phyloP scores from a whole-genome alignment of 345 rosid genomes.

The Gossypium longicalyx region DNA sequence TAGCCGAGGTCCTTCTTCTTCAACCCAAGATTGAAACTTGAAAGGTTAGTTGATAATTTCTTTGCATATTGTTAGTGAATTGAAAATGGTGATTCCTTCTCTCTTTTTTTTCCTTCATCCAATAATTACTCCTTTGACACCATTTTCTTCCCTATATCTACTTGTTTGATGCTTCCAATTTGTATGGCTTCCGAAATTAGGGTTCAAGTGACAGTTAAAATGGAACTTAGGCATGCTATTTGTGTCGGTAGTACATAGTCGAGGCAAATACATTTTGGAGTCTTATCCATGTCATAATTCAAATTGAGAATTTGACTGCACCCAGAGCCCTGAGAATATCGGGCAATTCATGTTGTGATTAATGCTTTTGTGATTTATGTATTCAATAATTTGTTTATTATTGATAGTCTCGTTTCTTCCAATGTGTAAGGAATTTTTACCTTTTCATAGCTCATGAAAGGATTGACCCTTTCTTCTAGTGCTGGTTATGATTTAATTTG shows the following conservation, averaged over 20 bases:
- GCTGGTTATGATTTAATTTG: not conserved
- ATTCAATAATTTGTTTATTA: not conserved
- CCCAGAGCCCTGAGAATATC: not conserved
- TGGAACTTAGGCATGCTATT: not conserved
- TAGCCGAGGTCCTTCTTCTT: slow-evolving; percentile 3
- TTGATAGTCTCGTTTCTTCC: not conserved
- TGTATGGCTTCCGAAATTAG: not conserved
- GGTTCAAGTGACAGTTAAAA: not conserved
- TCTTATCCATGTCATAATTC: not conserved
- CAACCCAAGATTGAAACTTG: slow-evolving; percentile 8
- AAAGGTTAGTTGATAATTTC: slow-evolving; percentile 19
- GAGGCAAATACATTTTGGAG: not conserved
- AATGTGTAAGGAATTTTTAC: not conserved
- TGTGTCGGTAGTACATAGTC: not conserved
- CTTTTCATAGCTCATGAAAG: not conserved
- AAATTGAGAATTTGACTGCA: not conserved
- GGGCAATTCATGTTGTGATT: not conserved
- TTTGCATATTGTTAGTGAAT: not conserved
- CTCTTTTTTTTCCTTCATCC: slow-evolving; percentile 1
- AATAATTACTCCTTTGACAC: not conserved
- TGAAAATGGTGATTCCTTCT: not conserved
- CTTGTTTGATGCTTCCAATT: not conserved
- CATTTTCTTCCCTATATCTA: not conserved
- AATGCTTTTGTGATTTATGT: not conserved
- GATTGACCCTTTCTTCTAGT: not conserved